Evolutionary conservation across 2,329 filamentous ascomycete species (phyloP), one percentile per base, ranked within the genome.

Genomic region (Fragosphaeria purpurea): DNA sequence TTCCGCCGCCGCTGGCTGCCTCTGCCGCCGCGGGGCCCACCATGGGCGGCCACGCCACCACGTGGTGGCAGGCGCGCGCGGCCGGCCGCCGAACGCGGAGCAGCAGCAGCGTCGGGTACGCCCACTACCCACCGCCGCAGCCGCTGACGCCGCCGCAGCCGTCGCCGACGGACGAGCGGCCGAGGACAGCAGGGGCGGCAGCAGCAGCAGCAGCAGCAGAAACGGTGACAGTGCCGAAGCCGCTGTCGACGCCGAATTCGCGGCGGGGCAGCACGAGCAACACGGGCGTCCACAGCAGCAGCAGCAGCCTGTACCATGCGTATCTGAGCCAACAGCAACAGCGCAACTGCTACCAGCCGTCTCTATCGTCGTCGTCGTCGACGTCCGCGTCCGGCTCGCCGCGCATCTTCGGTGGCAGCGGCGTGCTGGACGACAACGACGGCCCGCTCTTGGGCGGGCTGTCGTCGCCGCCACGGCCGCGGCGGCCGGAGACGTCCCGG

Each of bases 21-120:
- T n/a, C n/a, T n/a, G n/a, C n/a, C n/a, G n/a, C n/a, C n/a, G n/a
- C n/a, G n/a, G n/a, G n/a, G n/a, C n/a, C n/a, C n/a, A 44, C 4
- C 22, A 33, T 13, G 41, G 53, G 57, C 40, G 53, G 46, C 41
- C 42, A 42, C 34, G 45, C 41, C 33, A 35, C 38, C 33, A 13
- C 47, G 1, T 41, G 34, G 37, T 47, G 49, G 50, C 71, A 73
- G 44, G 64, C 69, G 13, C 67, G 71, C 44, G 70, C 71, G n/a
- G n/a, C n/a, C n/a, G n/a, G n/a, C 31, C 69, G 70, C 50, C 73
- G 68, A 53, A 71, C 70, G 9, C 65, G 74, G 44, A 76, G 73
- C 60, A 72, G 69, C 47, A 76, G 73, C 60, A 72, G 68, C 50
- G 42, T 48, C 33, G 71, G 70, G 41, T 37, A 30, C 37, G 41